Evolutionary conservation across 2,329 filamentous ascomycete genomes (phyloP).

Genomic region (Polytolypa hystricis): DNA sequence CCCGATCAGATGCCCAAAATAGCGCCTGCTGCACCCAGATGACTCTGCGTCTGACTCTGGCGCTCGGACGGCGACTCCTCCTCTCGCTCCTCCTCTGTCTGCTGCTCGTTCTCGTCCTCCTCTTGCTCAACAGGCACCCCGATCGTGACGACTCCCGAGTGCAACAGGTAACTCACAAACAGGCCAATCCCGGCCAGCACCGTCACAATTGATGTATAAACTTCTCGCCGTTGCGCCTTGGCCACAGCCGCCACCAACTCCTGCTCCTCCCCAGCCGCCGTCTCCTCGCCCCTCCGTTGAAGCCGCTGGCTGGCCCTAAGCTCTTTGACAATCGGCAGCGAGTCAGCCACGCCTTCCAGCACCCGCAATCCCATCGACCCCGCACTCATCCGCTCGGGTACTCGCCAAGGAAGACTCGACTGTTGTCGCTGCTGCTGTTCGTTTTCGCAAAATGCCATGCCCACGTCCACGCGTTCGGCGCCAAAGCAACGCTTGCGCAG

Average conservation of each 20-base stretch:
- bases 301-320: slow-evolving; percentile 27
- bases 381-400: slow-evolving; percentile 22
- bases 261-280: slow-evolving; percentile 18
- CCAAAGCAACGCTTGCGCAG: slow-evolving; percentile 31
- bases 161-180: slow-evolving; percentile 27
- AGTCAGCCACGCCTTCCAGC: slow-evolving; percentile 25
- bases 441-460: slow-evolving; percentile 1
- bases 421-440: slow-evolving; percentile 12
- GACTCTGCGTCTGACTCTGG: not conserved
- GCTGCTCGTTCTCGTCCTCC: slow-evolving; percentile 4
- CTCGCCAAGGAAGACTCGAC: slow-evolving; percentile 25
- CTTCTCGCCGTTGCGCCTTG: slow-evolving; percentile 21
- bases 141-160: slow-evolving; percentile 17
- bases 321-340: slow-evolving; percentile 26
- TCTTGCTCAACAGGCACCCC: not conserved
- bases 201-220: slow-evolving; percentile 25
- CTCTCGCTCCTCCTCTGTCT: slow-evolving; percentile 5
- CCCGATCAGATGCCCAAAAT: slow-evolving; percentile 6
- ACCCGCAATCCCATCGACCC: slow-evolving; percentile 24
- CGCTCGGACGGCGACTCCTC: slow-evolving; percentile 1
- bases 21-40: slow-evolving; percentile 8
- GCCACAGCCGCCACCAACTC: slow-evolving; percentile 17
- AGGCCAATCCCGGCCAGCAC: slow-evolving; percentile 25
- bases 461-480: slow-evolving; percentile 6
- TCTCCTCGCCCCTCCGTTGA: slow-evolving; percentile 22